Evolutionary conservation across 768 basidiomycete genomes (phyloP).

Genomic region (Sistotremastrum suecicum): DNA sequence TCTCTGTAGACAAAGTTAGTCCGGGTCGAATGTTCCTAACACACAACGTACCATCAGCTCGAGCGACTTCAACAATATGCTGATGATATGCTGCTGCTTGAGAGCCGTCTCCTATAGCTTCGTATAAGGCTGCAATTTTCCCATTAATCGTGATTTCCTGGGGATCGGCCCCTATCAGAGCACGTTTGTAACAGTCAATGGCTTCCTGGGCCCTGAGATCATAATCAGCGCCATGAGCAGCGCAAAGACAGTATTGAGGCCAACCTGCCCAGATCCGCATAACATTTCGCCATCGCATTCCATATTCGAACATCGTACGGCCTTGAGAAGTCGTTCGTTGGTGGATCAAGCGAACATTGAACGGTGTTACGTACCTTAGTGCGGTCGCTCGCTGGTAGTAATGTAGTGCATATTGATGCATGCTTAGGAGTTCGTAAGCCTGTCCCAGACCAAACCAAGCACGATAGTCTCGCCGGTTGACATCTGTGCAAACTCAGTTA

Average conservation of each 20-base stretch:
- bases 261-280: constrained; percentile 84
- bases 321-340: constrained; percentile 23
- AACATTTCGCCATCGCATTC: constrained; percentile 89
- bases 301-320: constrained; percentile 95
- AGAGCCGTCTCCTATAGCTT: constrained; percentile 45
- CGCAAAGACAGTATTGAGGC: background rate
- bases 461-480: constrained; percentile 91
- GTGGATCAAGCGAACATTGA: background rate
- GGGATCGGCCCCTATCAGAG: constrained; percentile 67
- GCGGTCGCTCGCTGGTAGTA: constrained; percentile 96
- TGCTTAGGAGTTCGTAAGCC: constrained; percentile 90
- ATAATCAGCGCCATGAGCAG: background rate
- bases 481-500: constrained; percentile 36
- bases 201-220: constrained; percentile 65
- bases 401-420: constrained; percentile 92
- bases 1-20: constrained; percentile 25
- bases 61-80: constrained; percentile 61
- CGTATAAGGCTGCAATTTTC: constrained; percentile 62
- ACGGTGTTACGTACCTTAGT: constrained; percentile 41
- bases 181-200: constrained; percentile 82
- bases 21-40: constrained; percentile 1
- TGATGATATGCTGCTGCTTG: constrained; percentile 73
- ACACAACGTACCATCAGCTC: constrained; percentile 36
- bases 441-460: constrained; percentile 99
- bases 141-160: constrained; percentile 60